Base-by-base conservation (phyloP, 768 basidiomycete species). In the Gloeopeniophorella convolvens region DNA sequence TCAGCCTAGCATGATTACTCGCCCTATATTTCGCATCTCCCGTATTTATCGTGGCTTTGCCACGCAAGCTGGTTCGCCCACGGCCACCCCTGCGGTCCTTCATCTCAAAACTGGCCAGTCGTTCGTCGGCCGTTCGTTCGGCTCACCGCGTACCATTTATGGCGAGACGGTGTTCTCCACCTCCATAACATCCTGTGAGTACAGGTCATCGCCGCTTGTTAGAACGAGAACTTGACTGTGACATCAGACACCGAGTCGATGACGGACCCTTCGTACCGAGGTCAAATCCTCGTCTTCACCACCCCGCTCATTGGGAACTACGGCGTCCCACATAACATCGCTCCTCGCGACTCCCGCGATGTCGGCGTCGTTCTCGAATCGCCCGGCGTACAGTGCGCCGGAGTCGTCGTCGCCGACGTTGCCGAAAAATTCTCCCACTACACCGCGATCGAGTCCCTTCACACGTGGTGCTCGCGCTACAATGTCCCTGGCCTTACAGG, bases 121-220 rank as follows among this genome's bases (percentile, higher is more conserved):
- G 7, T 99, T 96, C 77, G 63, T 72, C 43, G 96, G 96, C 18
- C 79, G 80, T 34, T 85, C 86, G 4, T 99, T 99, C 65, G 96
- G 96, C 56, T 83, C 88, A 21, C 82, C 83, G 36, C 82, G 75
- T 61, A 92, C 89, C 63, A 80, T 83, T 46, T 98, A 79, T 70
- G 96, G 96, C 45, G 96, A 99, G 74, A 96, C 95, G 1, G 96
- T 99, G 24, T 99, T 99, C 69, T 95, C 92, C 12, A 99, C 96
- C 27, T 94, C 92, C 35, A 99, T 99, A 66, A 99, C 96, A 1
- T 96, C 93, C 33, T 99, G 93, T n/a, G n/a, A n/a, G n/a, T 74
- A 23, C 20, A 42, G 7, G 8, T 8, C 4, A 45, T 13, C 40
- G 23, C 47, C 49, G 26, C 13, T 39, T 3, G 18, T 5, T 11